Evolutionary conservation across 805 yeast species (phyloP).

Genomic region (Saccharomycopsis olivae): DNA sequence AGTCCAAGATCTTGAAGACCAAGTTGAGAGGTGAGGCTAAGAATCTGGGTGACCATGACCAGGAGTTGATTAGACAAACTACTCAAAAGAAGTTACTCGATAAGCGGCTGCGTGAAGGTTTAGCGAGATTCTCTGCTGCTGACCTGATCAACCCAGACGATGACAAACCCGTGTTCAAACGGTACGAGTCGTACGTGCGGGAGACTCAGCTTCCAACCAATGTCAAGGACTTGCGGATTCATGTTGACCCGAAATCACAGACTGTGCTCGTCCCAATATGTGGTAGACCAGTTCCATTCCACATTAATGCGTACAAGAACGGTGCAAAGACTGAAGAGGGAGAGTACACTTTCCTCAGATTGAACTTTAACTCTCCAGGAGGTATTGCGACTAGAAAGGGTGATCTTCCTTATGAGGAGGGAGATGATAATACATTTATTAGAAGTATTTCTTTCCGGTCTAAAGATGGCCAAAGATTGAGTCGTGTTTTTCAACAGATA

Average conservation of each 20-base stretch:
- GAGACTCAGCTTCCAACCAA: conserved; percentile 83
- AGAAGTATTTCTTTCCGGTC: conserved; percentile 83
- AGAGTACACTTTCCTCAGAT: conserved; percentile 79
- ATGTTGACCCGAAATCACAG: conserved; percentile 80
- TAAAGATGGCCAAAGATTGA: conserved; percentile 82
- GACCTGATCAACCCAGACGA: conserved; percentile 51
- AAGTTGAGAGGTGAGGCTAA: conserved; percentile 71
- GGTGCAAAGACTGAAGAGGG: conserved; percentile 97
- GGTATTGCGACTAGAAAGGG: conserved; percentile 58
- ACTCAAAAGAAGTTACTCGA: conserved; percentile 78
- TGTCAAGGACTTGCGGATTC: conserved; percentile 76
- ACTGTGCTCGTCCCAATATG: conserved; percentile 83
- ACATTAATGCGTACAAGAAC: conserved; percentile 84
- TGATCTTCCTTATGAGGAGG: conserved; percentile 86
- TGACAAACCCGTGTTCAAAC: conserved; percentile 65
- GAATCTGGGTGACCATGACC: conserved; percentile 57
- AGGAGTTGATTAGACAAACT: conserved; percentile 69
- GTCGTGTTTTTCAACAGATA: conserved; percentile 80
- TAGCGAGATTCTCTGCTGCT: conserved; percentile 69
- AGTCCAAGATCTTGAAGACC: conserved; percentile 54
- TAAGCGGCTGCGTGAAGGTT: conserved; percentile 78
- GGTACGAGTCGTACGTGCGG: conserved; percentile 87
- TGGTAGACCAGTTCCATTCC: conserved; percentile 98
- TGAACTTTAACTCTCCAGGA: conserved; percentile 92
- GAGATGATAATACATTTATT: conserved; percentile 75